Conservation (phyloP, 1,284 basidiomycete species). For the Fomitiporia mediterranea region DNA sequence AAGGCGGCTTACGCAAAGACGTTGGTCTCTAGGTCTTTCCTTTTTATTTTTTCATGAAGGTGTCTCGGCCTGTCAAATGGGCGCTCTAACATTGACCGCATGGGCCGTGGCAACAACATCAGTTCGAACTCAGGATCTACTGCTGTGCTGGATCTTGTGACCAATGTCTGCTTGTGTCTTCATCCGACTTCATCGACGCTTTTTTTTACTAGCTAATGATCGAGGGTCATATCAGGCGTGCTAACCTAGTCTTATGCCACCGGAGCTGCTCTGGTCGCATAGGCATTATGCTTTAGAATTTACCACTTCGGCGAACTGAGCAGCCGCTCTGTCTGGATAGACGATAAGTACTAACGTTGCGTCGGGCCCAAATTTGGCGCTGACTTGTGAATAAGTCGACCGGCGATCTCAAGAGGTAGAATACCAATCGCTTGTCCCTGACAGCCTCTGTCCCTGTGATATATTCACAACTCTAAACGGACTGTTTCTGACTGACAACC, state of each 20-base stretch:
- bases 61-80: background rate
- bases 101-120: background rate
- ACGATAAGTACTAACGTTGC: no score
- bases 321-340: no score
- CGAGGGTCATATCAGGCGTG: background rate
- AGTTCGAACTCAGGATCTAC: background rate
- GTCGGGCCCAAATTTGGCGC: no score
- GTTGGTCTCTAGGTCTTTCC: background rate
- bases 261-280: background rate
- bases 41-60: background rate
- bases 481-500: background rate
- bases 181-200: background rate
- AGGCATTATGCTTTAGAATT: background rate
- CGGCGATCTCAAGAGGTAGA: constrained; percentile 4
- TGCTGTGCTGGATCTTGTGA: background rate
- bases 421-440: constrained; percentile 4
- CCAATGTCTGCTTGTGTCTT: background rate
- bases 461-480: background rate
- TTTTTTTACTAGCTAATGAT: background rate
- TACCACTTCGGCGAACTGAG: background rate
- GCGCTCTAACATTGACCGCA: background rate
- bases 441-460: constrained; percentile 3
- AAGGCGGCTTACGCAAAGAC: background rate
- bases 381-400: background rate
- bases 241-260: background rate